Conservation (phyloP, 139 green algal genomes). For the Zygnema circumcarinatum region DNA sequence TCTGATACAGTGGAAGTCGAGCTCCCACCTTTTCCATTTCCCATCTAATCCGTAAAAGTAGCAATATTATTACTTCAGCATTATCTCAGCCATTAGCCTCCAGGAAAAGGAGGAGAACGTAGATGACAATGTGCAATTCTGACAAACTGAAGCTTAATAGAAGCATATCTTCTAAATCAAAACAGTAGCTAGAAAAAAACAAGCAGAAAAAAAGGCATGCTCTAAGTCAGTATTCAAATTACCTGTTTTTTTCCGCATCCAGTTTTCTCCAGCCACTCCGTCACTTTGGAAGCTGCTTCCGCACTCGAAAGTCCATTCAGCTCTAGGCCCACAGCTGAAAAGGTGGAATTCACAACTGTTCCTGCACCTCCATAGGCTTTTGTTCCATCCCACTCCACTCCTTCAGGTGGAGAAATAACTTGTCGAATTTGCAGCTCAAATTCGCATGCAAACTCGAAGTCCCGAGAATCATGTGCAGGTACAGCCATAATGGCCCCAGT, state of each 20-base stretch:
- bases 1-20: too few relatives aligned
- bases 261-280: conserved; percentile 68
- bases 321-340: conserved; percentile 63
- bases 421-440: conserved; percentile 80
- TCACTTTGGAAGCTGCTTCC: conserved; percentile 62
- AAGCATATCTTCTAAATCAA: too few relatives aligned
- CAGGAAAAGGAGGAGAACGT: too few relatives aligned
- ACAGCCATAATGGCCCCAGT: conserved; percentile 97
- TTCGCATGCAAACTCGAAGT: conserved; percentile 87
- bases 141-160: too few relatives aligned
- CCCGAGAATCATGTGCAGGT: conserved; percentile 89
- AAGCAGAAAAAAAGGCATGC: too few relatives aligned
- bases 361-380: conserved; percentile 75
- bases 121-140: too few relatives aligned
- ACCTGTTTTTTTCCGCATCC: conserved; percentile 63
- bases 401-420: conserved; percentile 67
- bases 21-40: too few relatives aligned
- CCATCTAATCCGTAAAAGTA: too few relatives aligned
- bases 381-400: conserved; percentile 42
- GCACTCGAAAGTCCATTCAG: conserved; percentile 76
- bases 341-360: conserved; percentile 57
- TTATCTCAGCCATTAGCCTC: too few relatives aligned
- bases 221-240: too few relatives aligned
- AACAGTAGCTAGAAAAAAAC: too few relatives aligned
- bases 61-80: too few relatives aligned